Percentiles rank a stretch among this genome's conserved stretches.
Conservation (phyloP, 371 early-diverging fungal genomes). For the Apophysomyces ossiformis region DNA sequence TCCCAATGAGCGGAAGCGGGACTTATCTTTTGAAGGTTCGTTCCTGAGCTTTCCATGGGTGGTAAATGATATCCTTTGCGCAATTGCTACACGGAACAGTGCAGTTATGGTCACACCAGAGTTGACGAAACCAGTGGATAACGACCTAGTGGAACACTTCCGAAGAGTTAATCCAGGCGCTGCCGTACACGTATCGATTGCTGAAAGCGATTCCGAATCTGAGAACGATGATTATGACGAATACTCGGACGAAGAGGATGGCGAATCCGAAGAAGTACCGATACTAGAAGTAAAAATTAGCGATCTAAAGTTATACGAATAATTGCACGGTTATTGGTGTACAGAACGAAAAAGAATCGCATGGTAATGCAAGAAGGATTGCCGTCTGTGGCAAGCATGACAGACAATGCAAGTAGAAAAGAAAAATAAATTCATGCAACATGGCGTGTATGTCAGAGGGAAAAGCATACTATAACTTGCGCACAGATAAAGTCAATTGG, state of each 20-base stretch:
- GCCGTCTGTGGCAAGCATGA: no score
- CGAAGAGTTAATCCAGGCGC: not conserved
- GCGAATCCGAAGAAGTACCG: not conserved
- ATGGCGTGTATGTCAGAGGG: no score
- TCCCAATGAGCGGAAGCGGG: constrained; percentile 28
- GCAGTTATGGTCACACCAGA: not conserved
- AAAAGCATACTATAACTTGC: no score
- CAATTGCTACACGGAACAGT: constrained; percentile 43
- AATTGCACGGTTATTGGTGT: no score
- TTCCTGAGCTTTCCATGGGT: constrained; percentile 72
- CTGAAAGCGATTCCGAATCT: not conserved
- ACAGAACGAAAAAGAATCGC: no score
- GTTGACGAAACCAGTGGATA: constrained; percentile 19
- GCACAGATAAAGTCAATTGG: no score
- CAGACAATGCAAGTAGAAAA: no score
- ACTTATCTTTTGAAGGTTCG: constrained; percentile 23
- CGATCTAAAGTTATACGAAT: not conserved
- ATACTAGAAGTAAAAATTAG: not conserved
- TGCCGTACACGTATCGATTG: not conserved
- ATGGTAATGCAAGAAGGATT: no score
- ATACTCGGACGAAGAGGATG: not conserved
- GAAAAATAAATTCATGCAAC: no score
- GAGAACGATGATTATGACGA: not conserved
- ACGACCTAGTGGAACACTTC: constrained; percentile 16
- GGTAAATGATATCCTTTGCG: constrained; percentile 55